Conservation (phyloP, 208 protist species). For the Leptomonas pyrrhocoris region DNA sequence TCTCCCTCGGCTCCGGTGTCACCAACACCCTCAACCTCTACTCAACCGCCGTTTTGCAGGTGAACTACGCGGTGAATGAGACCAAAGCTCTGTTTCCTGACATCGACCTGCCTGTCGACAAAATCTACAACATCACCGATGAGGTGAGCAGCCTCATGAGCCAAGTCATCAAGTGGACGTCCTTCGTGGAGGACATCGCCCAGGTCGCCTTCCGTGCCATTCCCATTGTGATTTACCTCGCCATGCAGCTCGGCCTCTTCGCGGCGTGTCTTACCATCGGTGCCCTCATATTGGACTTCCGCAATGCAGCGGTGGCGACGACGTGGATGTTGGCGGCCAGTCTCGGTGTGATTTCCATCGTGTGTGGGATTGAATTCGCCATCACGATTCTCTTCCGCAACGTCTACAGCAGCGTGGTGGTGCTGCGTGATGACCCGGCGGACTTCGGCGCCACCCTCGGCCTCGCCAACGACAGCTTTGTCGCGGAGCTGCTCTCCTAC, state of each 20-base stretch:
- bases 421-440: conserved; percentile 27
- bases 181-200: conserved; percentile 33
- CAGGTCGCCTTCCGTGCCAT: conserved; percentile 41
- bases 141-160: conserved; percentile 21
- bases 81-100: conserved; percentile 25
- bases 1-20: conserved; percentile 16
- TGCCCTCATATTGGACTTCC: conserved; percentile 25
- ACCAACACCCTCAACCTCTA: conserved; percentile 27
- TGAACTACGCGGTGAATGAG: conserved; percentile 32
- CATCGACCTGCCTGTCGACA: conserved; percentile 18
- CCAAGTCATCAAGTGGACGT: conserved; percentile 26
- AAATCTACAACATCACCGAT: conserved; percentile 12
- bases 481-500: conserved; percentile 34
- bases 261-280: conserved; percentile 28
- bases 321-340: conserved; percentile 39
- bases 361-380: conserved; percentile 36
- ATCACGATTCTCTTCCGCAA: conserved; percentile 26
- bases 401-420: conserved; percentile 30
- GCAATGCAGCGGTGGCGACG: conserved; percentile 14
- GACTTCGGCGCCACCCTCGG: conserved; percentile 19
- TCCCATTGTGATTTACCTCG: conserved; percentile 39
- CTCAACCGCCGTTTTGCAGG: conserved; percentile 17
- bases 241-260: conserved; percentile 38
- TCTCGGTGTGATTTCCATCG: conserved; percentile 29
- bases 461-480: conserved; percentile 27